These are phyloP conservation scores for Candida caryicola DNA, from an alignment of 805 yeast genomes.

Conservation along the genomic window DNA sequence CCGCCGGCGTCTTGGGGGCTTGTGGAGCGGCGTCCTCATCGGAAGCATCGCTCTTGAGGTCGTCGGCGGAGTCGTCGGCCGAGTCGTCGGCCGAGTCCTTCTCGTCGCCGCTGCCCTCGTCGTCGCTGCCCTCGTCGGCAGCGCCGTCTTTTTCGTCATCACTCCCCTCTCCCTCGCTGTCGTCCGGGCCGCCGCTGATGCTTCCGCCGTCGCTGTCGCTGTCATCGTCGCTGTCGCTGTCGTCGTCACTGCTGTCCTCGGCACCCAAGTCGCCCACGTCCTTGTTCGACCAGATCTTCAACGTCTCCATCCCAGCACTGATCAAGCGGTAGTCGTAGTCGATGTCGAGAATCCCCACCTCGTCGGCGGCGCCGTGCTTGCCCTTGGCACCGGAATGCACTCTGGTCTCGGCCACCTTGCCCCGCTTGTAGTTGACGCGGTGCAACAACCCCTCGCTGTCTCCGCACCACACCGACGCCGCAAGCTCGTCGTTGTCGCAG, in stretches of 20 bases:
- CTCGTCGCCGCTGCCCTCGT: constrained; percentile 9
- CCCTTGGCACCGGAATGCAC: constrained; percentile 51
- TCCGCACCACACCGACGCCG: constrained; percentile 69
- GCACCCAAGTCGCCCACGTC: constrained; percentile 18
- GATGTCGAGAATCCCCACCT: constrained; percentile 70
- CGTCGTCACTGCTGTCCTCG: constrained; percentile 14
- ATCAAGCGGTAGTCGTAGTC: constrained; percentile 79
- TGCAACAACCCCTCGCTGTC: constrained; percentile 72
- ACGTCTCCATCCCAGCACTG: constrained; percentile 78
- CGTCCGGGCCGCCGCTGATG: constrained; percentile 9
- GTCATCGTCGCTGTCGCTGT: constrained; percentile 21
- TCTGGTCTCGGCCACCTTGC: constrained; percentile 63
- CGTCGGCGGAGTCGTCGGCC: constrained; percentile 8
- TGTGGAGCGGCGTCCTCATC: constrained; percentile 10
- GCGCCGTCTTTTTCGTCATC: constrained; percentile 8
- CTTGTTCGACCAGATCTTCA: constrained; percentile 70
- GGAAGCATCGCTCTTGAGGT: background rate
- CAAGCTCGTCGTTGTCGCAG: constrained; percentile 44
- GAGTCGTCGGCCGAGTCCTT: constrained; percentile 12
- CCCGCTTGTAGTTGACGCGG: constrained; percentile 61
- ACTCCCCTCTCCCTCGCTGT: constrained; percentile 9
- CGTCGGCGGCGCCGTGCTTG: constrained; percentile 52
- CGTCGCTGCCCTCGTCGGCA: constrained; percentile 13
- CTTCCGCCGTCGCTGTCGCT: constrained; percentile 23
- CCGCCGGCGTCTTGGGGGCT: constrained; percentile 14